Conservation (phyloP, 2,329 filamentous ascomycete genomes). For the Cladophialophora exuberans region DNA sequence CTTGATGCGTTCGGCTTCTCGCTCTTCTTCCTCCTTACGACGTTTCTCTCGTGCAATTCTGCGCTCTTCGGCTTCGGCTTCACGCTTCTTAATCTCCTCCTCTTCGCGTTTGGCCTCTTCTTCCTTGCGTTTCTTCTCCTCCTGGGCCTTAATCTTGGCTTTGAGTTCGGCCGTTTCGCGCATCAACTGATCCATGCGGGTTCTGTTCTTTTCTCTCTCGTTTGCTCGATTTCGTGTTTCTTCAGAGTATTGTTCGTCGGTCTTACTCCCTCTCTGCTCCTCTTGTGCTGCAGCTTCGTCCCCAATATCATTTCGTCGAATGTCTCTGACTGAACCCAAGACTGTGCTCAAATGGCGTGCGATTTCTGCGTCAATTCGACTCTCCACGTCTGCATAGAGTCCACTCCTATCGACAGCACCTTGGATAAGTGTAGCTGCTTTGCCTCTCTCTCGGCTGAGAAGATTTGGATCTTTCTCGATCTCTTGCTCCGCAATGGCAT, state of each 20-base stretch:
- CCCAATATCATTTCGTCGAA: conserved; percentile 62
- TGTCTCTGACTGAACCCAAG: conserved; percentile 58
- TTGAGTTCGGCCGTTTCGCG: conserved; percentile 55
- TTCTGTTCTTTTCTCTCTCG: conserved; percentile 50
- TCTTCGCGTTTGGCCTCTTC: conserved; percentile 47
- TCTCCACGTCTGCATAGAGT: conserved; percentile 62
- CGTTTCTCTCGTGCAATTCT: conserved; percentile 55
- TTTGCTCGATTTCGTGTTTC: conserved; percentile 57
- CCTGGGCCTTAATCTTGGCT: conserved; percentile 47
- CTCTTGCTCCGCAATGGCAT: conserved; percentile 61
- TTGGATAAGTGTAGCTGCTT: conserved; percentile 66
- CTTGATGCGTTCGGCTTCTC: conserved; percentile 57
- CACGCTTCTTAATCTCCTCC: conserved; percentile 45
- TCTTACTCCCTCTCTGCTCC: conserved; percentile 58
- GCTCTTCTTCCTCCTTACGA: conserved; percentile 56
- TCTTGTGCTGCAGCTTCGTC: conserved; percentile 58
- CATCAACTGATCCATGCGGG: conserved; percentile 53
- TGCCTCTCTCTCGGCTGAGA: conserved; percentile 63
- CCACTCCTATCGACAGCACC: conserved; percentile 66
- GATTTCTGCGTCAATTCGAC: conserved; percentile 58
- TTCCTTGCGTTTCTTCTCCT: conserved; percentile 43
- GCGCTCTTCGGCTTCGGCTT: conserved; percentile 50
- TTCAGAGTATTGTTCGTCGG: conserved; percentile 62
- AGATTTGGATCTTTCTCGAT: conserved; percentile 65
- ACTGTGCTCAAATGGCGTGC: conserved; percentile 58